These are phyloP conservation scores for Russula virescens DNA, from an alignment of 768 basidiomycete genomes.

Conservation along the genomic window DNA sequence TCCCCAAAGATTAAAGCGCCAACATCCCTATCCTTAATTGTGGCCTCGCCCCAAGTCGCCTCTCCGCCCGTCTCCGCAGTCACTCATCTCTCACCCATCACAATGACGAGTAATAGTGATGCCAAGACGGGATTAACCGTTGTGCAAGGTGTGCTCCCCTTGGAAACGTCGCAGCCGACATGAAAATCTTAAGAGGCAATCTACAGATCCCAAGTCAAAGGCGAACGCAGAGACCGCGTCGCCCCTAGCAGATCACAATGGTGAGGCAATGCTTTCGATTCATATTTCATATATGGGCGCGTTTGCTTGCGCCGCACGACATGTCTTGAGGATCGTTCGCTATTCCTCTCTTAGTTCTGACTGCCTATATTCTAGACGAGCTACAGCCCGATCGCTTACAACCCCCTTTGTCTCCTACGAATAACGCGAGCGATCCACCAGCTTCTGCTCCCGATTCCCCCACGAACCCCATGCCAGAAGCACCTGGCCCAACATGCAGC, in stretches of 20 bases:
- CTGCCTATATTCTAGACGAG: background rate
- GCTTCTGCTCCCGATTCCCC: background rate
- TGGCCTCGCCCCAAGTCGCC: conserved; percentile 17
- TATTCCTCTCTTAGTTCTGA: background rate
- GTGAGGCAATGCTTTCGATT: background rate
- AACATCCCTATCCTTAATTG: conserved; percentile 18
- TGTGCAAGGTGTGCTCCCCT: background rate
- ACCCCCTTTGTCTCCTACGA: background rate
- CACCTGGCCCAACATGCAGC: background rate
- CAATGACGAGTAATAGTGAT: background rate
- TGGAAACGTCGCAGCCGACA: background rate
- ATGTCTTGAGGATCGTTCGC: too few relatives aligned
- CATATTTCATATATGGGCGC: background rate
- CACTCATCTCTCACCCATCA: conserved; percentile 12
- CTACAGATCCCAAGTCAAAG: conserved; percentile 1
- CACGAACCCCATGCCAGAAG: background rate
- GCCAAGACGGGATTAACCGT: background rate
- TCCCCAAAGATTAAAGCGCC: conserved; percentile 19
- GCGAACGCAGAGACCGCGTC: background rate
- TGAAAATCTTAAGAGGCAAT: background rate
- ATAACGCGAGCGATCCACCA: background rate
- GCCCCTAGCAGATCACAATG: background rate
- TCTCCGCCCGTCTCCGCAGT: conserved; percentile 18
- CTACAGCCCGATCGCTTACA: background rate
- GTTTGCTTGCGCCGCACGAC: background rate